phyloP scores from a whole-genome alignment of 805 yeast species.

The Wickerhamomyces canadensis region DNA sequence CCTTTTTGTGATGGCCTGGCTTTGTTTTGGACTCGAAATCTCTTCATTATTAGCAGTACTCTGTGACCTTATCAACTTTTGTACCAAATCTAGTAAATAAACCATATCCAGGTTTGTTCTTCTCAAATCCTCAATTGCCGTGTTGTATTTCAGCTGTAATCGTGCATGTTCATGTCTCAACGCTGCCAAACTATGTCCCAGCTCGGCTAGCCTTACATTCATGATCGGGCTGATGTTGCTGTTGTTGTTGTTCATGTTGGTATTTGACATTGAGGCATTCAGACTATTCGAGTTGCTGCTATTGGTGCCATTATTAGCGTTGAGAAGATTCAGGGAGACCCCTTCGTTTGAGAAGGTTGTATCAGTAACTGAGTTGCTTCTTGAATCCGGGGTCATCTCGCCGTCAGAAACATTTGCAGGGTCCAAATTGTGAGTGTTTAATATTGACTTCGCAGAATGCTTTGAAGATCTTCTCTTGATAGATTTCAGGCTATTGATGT shows the following conservation, averaged over 20 bases:
- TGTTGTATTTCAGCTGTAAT: slow-evolving; percentile 41
- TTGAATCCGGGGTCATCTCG: slow-evolving; percentile 18
- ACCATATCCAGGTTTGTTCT: slow-evolving; percentile 49
- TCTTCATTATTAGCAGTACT: not conserved
- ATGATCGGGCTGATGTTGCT: slow-evolving; percentile 17
- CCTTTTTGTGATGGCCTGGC: not conserved
- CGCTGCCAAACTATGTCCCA: slow-evolving; percentile 31
- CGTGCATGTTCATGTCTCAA: slow-evolving; percentile 38
- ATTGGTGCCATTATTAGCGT: slow-evolving; percentile 3
- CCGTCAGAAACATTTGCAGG: slow-evolving; percentile 13
- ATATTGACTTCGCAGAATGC: slow-evolving; percentile 19
- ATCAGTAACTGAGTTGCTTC: slow-evolving; percentile 17
- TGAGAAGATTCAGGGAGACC: no score
- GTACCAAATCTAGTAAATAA: slow-evolving; percentile 42
- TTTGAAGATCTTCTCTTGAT: slow-evolving; percentile 74
- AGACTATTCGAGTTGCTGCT: slow-evolving; percentile 5
- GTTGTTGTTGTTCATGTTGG: slow-evolving; percentile 1
- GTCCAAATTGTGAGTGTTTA: slow-evolving; percentile 10
- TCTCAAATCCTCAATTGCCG: slow-evolving; percentile 41
- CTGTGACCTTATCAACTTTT: slow-evolving; percentile 21
- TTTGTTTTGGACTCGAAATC: slow-evolving; percentile 8
- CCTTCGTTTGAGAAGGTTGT: slow-evolving; percentile 3
- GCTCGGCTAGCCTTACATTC: slow-evolving; percentile 29
- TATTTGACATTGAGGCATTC: slow-evolving; percentile 6
- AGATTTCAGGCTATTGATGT: slow-evolving; percentile 60